Base-by-base conservation (phyloP, 169 alveolate genomes). In the Cryptosporidium sp. region DNA sequence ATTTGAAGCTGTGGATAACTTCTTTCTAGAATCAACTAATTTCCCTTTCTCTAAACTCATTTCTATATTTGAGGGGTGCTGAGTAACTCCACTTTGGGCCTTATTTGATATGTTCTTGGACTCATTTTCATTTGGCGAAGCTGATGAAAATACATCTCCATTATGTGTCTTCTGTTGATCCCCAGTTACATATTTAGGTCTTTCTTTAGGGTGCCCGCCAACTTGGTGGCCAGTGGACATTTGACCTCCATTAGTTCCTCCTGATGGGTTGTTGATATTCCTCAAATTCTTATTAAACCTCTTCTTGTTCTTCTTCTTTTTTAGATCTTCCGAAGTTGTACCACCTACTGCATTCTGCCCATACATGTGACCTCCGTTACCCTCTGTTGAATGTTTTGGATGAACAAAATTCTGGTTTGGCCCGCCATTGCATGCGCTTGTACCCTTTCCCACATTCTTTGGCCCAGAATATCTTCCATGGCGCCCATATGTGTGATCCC, bases 401-500 rank as follows among this genome's bases (percentile, higher is more conserved):
- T 8, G n/a, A 6, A 12, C 39, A 16, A 7, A n/a, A 56, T 21
- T 56, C 67, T 56, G 67, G 12, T 37, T 37, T 0, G 67, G 14
- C 14, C 67, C 67, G 35, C 35, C 35, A 56, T 26, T 56, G 39
- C 35, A 56, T 56, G 67, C 67, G 26, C 2, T 56, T 56, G 67
- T 2, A 4, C 67, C 67, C 67, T 56, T 56, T 6, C 67, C 67
- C 67, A 56, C n/a, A 21, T 26, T 56, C 5, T 56, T 56, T 3
- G 67, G 67, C 18, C 67, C 67, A 4, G 67, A 56, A 65, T 21
- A 65, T 18, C 51, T 65, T 8, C 44, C 72, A 1, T 65, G 72
- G 72, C 72, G 72, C 72, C 31, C 72, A 65, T 65, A 14, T 1
- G 53, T 65, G 72, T 65, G 72, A 29, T 7, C 31, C 31, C 51